A percentile compares a stretch with the other conserved stretches of the same genome.
Conservation (phyloP, 768 basidiomycete genomes). For the Suillus alpinus region DNA sequence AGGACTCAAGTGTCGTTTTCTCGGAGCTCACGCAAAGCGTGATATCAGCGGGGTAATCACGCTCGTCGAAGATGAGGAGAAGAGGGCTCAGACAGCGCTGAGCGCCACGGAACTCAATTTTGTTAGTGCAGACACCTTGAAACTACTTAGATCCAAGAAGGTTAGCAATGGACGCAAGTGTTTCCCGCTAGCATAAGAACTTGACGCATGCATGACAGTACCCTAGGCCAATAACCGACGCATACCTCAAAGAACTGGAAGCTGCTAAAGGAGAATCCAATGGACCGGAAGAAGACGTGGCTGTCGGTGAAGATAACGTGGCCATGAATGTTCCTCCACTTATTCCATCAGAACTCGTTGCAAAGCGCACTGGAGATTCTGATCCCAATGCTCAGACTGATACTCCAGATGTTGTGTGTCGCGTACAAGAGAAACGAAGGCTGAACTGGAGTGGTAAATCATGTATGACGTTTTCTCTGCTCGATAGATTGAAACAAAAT, state of each 20-base stretch:
- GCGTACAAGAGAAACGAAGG: slow-evolving; percentile 82
- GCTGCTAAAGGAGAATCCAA: slow-evolving; percentile 25
- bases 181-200: not conserved
- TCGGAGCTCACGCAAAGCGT: slow-evolving; percentile 68
- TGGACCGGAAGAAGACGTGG: not conserved
- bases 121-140: slow-evolving; percentile 53
- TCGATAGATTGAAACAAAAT: slow-evolving; percentile 32
- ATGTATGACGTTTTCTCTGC: slow-evolving; percentile 46
- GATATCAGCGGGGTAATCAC: slow-evolving; percentile 43
- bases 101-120: slow-evolving; percentile 69
- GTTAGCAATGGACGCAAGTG: slow-evolving; percentile 33
- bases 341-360: slow-evolving; percentile 20
- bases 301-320: slow-evolving; percentile 11
- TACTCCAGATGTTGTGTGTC: slow-evolving; percentile 64
- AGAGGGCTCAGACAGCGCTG: slow-evolving; percentile 45
- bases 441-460: slow-evolving; percentile 85
- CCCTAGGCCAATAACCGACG: slow-evolving; percentile 58
- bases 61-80: slow-evolving; percentile 56
- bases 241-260: slow-evolving; percentile 56
- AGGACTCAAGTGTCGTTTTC: slow-evolving; percentile 90
- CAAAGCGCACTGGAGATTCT: slow-evolving; percentile 34
- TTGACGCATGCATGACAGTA: slow-evolving; percentile 42
- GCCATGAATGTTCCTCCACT: not conserved
- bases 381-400: slow-evolving; percentile 41
- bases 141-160: slow-evolving; percentile 64